These are phyloP conservation scores for Phytophthora citricola DNA, from an alignment of 352 stramenopile genomes.

Conservation along the genomic window DNA sequence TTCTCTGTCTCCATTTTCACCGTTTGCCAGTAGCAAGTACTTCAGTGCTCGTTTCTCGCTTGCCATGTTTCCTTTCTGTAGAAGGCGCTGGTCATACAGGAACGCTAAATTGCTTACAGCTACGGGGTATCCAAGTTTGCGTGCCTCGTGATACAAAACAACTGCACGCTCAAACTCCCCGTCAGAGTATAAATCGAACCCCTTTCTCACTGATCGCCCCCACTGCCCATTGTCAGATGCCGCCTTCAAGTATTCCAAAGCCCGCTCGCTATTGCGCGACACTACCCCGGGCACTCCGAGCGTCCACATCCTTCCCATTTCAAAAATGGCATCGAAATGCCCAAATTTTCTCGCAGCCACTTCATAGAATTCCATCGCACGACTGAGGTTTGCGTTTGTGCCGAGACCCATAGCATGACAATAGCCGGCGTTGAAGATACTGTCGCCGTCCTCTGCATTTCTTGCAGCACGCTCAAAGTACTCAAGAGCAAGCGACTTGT, in stretches of 20 bases:
- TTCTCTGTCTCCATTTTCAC: conserved; percentile 61
- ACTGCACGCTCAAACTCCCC: conserved; percentile 52
- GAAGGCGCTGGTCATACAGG: conserved; percentile 70
- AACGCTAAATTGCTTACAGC: conserved; percentile 82
- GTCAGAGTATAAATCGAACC: conserved; percentile 68
- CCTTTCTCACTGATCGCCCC: conserved; percentile 56
- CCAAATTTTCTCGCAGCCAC: conserved; percentile 74
- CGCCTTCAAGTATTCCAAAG: conserved; percentile 61
- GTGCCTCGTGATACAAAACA: conserved; percentile 71
- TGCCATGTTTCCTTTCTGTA: conserved; percentile 17
- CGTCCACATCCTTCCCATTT: conserved; percentile 71
- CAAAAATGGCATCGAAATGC: conserved; percentile 86
- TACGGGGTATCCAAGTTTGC: conserved; percentile 63
- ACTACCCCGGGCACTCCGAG: conserved; percentile 38
- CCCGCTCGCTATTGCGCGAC: conserved; percentile 28
- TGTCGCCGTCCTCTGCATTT: conserved; percentile 86
- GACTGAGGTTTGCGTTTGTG: conserved; percentile 54
- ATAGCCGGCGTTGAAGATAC: conserved; percentile 91
- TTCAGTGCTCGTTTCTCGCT: conserved; percentile 45
- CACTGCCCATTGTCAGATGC: conserved; percentile 72
- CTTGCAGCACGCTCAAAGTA: conserved; percentile 85
- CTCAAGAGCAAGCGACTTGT: conserved; percentile 79
- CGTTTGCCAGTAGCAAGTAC: conserved; percentile 47
- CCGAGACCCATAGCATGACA: conserved; percentile 77
- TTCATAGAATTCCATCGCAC: conserved; percentile 70